Conservation (phyloP, 495 filamentous ascomycete genomes). For the Lepraria neglecta region DNA sequence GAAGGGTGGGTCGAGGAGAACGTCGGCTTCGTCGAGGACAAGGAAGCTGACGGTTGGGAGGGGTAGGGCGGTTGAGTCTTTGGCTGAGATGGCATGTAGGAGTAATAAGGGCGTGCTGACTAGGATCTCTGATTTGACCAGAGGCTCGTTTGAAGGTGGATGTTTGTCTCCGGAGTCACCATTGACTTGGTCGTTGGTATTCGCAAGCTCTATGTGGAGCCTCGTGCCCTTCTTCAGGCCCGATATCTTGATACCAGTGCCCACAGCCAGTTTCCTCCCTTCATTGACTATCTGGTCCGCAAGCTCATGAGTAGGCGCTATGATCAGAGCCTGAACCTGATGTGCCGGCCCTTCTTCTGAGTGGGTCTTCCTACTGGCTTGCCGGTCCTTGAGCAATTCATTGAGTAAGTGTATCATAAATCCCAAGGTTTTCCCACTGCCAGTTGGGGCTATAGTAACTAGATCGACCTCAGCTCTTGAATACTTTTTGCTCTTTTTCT, state of each 20-base stretch:
- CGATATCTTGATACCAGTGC: conserved; percentile 73
- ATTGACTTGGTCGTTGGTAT: conserved; percentile 29
- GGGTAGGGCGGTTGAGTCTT: conserved; percentile 37
- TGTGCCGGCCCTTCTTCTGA: conserved; percentile 38
- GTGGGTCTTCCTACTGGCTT: conserved; percentile 36
- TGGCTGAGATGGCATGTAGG: conserved; percentile 60
- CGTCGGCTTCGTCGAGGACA: conserved; percentile 90
- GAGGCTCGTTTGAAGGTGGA: conserved; percentile 21
- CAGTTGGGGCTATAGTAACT: conserved; percentile 83
- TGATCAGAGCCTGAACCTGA: conserved; percentile 60
- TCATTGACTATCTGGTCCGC: conserved; percentile 91
- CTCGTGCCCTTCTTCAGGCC: conserved; percentile 81
- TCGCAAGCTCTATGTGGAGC: conserved; percentile 41
- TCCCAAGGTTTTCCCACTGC: conserved; percentile 92
- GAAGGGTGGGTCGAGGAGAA: conserved; percentile 86
- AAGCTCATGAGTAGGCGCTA: conserved; percentile 90
- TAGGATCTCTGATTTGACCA: conserved; percentile 68
- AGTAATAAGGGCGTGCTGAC: conserved; percentile 82
- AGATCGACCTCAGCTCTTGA: conserved; percentile 49
- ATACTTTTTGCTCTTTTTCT: conserved; percentile 20
- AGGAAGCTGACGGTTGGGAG: conserved; percentile 63
- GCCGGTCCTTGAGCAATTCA: conserved; percentile 52
- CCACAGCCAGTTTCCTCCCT: conserved; percentile 68
- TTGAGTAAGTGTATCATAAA: conserved; percentile 86
- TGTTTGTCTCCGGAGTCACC: conserved; percentile 26